Conservation (phyloP, 345 rosid genomes). For the Mangifera indica region DNA sequence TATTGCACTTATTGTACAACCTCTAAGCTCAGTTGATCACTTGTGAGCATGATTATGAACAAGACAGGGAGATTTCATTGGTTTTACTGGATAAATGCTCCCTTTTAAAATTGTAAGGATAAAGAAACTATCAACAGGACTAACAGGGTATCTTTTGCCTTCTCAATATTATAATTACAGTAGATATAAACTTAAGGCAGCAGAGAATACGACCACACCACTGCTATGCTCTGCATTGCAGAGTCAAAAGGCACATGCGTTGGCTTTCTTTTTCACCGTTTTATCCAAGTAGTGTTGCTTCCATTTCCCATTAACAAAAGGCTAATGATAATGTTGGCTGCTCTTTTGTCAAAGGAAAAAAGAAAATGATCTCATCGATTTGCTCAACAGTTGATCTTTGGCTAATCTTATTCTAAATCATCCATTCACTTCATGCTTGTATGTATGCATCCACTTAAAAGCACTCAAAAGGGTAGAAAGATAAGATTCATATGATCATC, state of each 20-base stretch:
- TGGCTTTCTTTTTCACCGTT: conserved; percentile 1
- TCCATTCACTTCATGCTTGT: too few species aligned
- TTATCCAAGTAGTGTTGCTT: conserved; percentile 26
- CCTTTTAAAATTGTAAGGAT: neutral
- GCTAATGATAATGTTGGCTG: neutral
- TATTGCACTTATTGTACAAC: neutral
- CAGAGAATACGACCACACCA: conserved; percentile 18
- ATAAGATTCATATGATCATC: neutral
- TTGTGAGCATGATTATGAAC: too few species aligned
- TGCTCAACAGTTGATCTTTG: too few species aligned
- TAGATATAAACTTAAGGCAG: conserved; percentile 7
- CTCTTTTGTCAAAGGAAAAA: neutral
- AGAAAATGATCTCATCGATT: too few species aligned
- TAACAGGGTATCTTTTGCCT: conserved; percentile 2
- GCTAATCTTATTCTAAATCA: too few species aligned
- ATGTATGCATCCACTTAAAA: too few species aligned
- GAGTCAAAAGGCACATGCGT: conserved; percentile 30
- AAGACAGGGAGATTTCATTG: neutral
- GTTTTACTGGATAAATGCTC: neutral
- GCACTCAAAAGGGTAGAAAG: too few species aligned
- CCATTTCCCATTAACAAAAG: conserved; percentile 30
- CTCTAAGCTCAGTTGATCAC: neutral
- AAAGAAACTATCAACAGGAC: conserved; percentile 2
- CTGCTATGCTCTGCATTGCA: conserved; percentile 20
- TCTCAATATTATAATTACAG: neutral